Conservation (phyloP, 1,139 yeast species). For the Zhuliangozyma blackwelliae region DNA sequence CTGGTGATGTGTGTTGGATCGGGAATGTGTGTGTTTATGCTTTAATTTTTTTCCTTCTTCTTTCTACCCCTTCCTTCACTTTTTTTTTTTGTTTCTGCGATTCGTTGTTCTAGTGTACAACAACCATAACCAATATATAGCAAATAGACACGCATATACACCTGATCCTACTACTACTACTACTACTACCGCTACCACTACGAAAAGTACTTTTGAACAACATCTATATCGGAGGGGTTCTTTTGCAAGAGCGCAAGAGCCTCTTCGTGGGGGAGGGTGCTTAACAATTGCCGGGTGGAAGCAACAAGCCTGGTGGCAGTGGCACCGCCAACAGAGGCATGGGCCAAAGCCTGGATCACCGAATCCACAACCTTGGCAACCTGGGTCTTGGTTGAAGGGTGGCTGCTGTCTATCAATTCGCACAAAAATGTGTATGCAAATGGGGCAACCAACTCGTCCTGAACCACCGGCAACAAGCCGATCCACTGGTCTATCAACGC, state of each 20-base stretch:
- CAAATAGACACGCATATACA: no score
- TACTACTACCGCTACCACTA: conserved; percentile 1
- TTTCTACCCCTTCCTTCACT: no score
- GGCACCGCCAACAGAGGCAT: conserved; percentile 64
- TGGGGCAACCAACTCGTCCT: conserved; percentile 90
- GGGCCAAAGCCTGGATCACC: conserved; percentile 73
- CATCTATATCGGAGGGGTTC: conserved; percentile 59
- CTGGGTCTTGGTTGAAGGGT: conserved; percentile 55
- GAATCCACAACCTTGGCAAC: conserved; percentile 66
- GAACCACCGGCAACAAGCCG: conserved; percentile 71
- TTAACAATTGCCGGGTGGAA: conserved; percentile 51
- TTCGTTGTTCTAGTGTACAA: no score
- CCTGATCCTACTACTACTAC: no score
- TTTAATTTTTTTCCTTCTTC: no score
- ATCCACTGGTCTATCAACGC: conserved; percentile 74
- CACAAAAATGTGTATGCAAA: conserved; percentile 74
- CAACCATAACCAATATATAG: no score
- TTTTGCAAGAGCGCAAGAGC: conserved; percentile 62
- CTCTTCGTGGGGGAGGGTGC: conserved; percentile 53
- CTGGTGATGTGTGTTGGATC: no score
- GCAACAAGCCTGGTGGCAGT: conserved; percentile 62
- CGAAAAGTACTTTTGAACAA: conserved; percentile 45
- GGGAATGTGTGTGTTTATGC: no score
- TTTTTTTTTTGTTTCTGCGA: no score
- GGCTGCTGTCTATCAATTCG: conserved; percentile 67